phyloP scores from a whole-genome alignment of 2,329 filamentous ascomycete species.

The Alternaria consortialis region DNA sequence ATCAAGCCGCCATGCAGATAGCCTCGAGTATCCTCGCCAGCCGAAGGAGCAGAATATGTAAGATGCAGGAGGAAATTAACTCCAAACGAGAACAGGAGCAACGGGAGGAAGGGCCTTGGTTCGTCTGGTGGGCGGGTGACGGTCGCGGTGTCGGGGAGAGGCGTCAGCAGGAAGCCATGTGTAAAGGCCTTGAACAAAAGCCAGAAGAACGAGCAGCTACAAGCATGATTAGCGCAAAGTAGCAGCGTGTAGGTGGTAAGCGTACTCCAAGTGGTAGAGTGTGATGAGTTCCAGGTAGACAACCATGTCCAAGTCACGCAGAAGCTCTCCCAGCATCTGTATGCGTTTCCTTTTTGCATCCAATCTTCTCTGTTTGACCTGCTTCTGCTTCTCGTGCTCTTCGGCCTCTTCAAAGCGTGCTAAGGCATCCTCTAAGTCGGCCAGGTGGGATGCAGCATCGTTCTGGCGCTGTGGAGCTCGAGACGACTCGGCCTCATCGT shows the following conservation, averaged over 20 bases:
- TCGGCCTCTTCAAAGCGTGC: constrained; percentile 29
- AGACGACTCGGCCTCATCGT: constrained; percentile 52
- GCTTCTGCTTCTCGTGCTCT: constrained; percentile 29
- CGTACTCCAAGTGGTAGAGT: constrained; percentile 71
- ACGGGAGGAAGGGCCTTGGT: constrained; percentile 62
- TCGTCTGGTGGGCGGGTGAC: constrained; percentile 58
- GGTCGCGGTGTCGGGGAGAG: constrained; percentile 60
- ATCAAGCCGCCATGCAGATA: constrained; percentile 70
- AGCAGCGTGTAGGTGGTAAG: constrained; percentile 3
- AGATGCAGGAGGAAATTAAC: constrained; percentile 66
- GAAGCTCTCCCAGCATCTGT: constrained; percentile 61
- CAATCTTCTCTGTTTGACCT: constrained; percentile 36
- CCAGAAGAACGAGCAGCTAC: constrained; percentile 66
- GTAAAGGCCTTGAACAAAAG: constrained; percentile 64
- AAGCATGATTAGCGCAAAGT: constrained; percentile 4
- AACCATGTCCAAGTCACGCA: constrained; percentile 66
- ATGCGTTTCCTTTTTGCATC: constrained; percentile 50
- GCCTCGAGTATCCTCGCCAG: constrained; percentile 58
- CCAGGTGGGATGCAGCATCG: constrained; percentile 22
- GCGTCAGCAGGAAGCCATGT: constrained; percentile 67
- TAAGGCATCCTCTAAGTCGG: constrained; percentile 24
- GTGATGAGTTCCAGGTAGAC: constrained; percentile 69
- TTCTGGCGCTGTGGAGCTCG: constrained; percentile 36
- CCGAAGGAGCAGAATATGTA: constrained; percentile 51
- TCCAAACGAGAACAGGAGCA: constrained; percentile 64